Evolutionary conservation across 495 filamentous ascomycete species (phyloP), one percentile per base, ranked within the genome.

Genomic region (Hypoxylon cercidicola): DNA sequence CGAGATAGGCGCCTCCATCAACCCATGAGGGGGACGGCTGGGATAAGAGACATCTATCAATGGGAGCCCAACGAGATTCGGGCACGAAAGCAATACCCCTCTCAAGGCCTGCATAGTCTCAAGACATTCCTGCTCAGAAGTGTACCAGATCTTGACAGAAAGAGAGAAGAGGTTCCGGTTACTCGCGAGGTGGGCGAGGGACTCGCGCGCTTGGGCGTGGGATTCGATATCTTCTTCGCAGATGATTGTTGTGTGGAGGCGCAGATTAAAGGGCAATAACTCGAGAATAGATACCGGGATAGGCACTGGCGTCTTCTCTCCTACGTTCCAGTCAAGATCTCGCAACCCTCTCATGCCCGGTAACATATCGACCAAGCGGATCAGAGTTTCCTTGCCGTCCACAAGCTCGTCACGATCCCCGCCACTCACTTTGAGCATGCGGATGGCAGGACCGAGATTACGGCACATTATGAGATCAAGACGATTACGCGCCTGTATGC

Each of bases 21-120:
- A 5, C 13, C 25, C 19, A 28, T 39, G 30, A 16, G 43, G 23
- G 16, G 35, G 15, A 20, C 18, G 20, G 47, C 47, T 16, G 13
- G 49, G 49, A 35, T 39, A 53, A 13, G 39, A 23, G 21, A 62
- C 51, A 47, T 62, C 15, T 21, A 62, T 37, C 50, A 62, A 20
- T 45, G 37, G 59, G 32, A 62, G 40, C 12, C 59, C 30, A 37
- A 13, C 18, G 35, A 62, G 59, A 21, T 47, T 41, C 35, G 51
- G 59, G 34, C 59, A 62, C 39, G 59, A 62, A 34, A 62, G 59
- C 20, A 62, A 46, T 18, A 62, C 51, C 34, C 32, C 34, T 15
- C 48, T 62, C 35, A 62, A 46, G 37, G 32, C 59, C n/a, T 20
- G 37, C 59, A 62, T 62, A 20, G 39, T 56, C 23, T 41, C 21